Conservation (phyloP, 1,284 basidiomycete species). For the Trichosporon ovoides region DNA sequence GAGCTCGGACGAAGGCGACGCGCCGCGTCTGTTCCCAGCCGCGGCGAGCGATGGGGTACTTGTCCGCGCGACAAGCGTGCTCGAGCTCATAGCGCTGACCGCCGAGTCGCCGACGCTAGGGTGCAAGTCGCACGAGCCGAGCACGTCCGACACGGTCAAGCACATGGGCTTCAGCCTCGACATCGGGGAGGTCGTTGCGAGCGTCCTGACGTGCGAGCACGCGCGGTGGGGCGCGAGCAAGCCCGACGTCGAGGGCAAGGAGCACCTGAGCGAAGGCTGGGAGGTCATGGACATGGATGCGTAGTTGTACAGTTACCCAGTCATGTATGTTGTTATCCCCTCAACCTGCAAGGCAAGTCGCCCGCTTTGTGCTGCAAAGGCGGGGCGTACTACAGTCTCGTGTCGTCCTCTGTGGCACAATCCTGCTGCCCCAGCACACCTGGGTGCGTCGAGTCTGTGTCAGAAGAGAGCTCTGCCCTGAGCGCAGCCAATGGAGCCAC, state of each 20-base stretch:
- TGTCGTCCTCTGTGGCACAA: too few species aligned
- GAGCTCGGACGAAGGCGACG: conserved; percentile 19
- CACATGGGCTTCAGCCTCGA: conserved; percentile 41
- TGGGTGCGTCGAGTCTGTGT: too few species aligned
- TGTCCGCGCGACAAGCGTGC: conserved; percentile 28
- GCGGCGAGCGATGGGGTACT: conserved; percentile 11
- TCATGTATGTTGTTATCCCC: conserved; percentile 2
- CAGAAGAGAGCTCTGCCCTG: too few species aligned
- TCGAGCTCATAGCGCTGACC: conserved; percentile 30
- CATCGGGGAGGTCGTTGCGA: conserved; percentile 35
- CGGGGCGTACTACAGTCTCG: too few species aligned
- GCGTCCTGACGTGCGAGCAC: conserved; percentile 29
- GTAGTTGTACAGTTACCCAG: not conserved
- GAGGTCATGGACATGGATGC: conserved; percentile 31
- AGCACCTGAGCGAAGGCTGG: conserved; percentile 36
- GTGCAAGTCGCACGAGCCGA: conserved; percentile 36
- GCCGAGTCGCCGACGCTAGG: conserved; percentile 30
- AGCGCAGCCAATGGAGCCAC: too few species aligned
- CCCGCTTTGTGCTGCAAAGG: too few species aligned
- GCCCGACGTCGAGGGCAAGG: conserved; percentile 8
- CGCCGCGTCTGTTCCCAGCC: conserved; percentile 8
- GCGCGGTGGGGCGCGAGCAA: conserved; percentile 19
- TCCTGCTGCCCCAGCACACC: too few species aligned
- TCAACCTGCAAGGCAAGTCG: not conserved
- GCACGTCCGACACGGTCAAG: conserved; percentile 18